Evolutionary conservation across 2,329 filamentous ascomycete genomes (phyloP).

Genomic region (Fusarium devonianum): DNA sequence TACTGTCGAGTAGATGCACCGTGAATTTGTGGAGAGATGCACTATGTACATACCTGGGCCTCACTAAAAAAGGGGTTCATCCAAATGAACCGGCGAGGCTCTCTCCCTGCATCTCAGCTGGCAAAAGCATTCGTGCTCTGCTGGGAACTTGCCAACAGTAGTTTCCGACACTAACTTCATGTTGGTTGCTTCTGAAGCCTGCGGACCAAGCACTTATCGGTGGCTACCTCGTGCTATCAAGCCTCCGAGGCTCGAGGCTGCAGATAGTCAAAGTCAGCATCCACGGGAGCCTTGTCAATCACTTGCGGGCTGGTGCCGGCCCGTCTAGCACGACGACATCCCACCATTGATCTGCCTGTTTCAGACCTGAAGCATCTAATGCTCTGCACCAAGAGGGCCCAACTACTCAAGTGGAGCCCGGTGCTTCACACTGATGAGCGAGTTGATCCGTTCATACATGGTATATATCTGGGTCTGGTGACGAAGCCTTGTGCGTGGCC

Average conservation of each 20-base stretch:
- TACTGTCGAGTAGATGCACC: constrained; percentile 12
- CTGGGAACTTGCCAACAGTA: no score
- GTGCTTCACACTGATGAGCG: constrained; percentile 24
- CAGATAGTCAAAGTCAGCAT: not conserved
- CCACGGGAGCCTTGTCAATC: constrained; percentile 31
- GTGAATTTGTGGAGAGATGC: constrained; percentile 5
- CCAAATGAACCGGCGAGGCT: not conserved
- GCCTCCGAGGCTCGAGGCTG: constrained; percentile 8
- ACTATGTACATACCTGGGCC: constrained; percentile 21
- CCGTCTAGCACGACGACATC: constrained; percentile 30
- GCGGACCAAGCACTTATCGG: no score
- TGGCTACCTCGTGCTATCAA: no score
- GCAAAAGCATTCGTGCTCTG: constrained; percentile 3
- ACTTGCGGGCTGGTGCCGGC: constrained; percentile 11
- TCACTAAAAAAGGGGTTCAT: constrained; percentile 13
- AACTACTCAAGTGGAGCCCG: constrained; percentile 26
- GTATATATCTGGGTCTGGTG: constrained; percentile 37
- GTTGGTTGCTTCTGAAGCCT: constrained; percentile 30
- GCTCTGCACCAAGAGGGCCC: constrained; percentile 18
- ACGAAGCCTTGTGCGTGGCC: constrained; percentile 34
- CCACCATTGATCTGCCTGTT: constrained; percentile 36
- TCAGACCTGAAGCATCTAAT: constrained; percentile 36
- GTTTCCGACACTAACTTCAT: no score
- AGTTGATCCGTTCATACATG: constrained; percentile 29
- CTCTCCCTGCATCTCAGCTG: constrained; percentile 6